Conservation (phyloP, 2,329 filamentous ascomycete genomes). For the Colletotrichum sp. region DNA sequence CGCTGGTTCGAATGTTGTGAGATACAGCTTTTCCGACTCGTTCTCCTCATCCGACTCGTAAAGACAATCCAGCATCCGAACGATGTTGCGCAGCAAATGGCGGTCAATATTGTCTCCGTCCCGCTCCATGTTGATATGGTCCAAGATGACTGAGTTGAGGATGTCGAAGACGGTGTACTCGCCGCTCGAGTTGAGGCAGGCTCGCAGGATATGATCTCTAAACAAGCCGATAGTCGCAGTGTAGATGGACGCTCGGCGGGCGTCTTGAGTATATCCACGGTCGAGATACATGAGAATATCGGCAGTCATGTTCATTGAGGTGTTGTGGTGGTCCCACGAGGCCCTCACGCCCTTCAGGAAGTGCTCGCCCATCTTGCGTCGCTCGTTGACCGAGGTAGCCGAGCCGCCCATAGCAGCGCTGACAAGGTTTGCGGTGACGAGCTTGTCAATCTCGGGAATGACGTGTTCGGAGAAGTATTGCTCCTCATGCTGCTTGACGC, state of each 20-base stretch:
- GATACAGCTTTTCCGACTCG: slow-evolving; percentile 81
- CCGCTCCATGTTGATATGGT: slow-evolving; percentile 91
- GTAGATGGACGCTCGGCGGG: slow-evolving; percentile 78
- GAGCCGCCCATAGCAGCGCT: slow-evolving; percentile 61
- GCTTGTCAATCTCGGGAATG: slow-evolving; percentile 69
- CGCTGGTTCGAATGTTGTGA: slow-evolving; percentile 79
- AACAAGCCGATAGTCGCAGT: slow-evolving; percentile 86
- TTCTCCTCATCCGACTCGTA: slow-evolving; percentile 83
- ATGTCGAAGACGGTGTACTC: slow-evolving; percentile 70
- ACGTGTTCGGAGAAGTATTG: slow-evolving; percentile 80
- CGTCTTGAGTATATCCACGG: slow-evolving; percentile 77
- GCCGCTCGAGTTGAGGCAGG: slow-evolving; percentile 51
- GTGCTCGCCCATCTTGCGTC: slow-evolving; percentile 79
- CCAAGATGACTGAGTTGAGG: slow-evolving; percentile 81
- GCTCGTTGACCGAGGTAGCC: slow-evolving; percentile 75
- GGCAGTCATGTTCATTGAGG: slow-evolving; percentile 94
- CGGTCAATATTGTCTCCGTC: slow-evolving; percentile 89
- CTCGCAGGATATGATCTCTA: slow-evolving; percentile 81
- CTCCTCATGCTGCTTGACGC: slow-evolving; percentile 81
- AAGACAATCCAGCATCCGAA: slow-evolving; percentile 87
- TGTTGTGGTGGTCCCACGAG: slow-evolving; percentile 88
- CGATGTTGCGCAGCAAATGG: slow-evolving; percentile 79
- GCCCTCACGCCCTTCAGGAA: slow-evolving; percentile 79
- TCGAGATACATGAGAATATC: slow-evolving; percentile 99
- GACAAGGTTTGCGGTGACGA: slow-evolving; percentile 72